Evolutionary conservation across 257 asterid genomes (phyloP), one percentile per base, ranked within the genome.

Genomic region (Solanum chilense): DNA sequence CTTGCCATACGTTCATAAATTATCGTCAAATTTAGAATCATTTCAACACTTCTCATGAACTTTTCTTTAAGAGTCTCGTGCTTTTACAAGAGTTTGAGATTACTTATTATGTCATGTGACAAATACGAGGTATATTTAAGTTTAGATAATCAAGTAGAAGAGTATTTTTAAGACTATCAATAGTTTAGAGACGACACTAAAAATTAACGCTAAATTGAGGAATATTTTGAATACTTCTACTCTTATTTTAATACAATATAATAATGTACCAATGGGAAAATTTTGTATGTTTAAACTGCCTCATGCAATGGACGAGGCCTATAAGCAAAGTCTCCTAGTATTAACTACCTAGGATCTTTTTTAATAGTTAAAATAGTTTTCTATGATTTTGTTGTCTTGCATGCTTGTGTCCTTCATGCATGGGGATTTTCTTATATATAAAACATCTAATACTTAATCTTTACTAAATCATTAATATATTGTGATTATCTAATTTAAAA

Each of bases 41-140:
- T 41, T 41, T 41, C 12, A 41, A 9, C 10, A 7, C 44, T 41
- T 41, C 44, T 41, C 10, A 8, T 3, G 44, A 41, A 1, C 9
- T 9, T 41, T 41, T 41, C 2, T 1, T 41, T 41, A 41, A 41
- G 44, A 41, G 44, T 41, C 10, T 41, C 11, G 2, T 7, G 44
- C 12, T 41, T 41, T 0, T 41, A 41, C 44, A 41, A 41, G 12
- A 41, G 44, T 41, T 41, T 41, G 3, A 41, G 1, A 41, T 9
- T 12, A 41, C 12, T 41, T 41, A 9, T 41, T 41, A 41, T 41
- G 44, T 9, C 3, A 41, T 1, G 3, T 41, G 44, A 2, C 44
- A 9, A 8, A 7, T 2, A 9, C 0, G 0, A 0, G 3, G 0
- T 41, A 3, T 41, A 41, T 41, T 7, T 41, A 9, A 41, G 12